Evolutionary conservation across 2,329 filamentous ascomycete species (phyloP).

Genomic region (Neofusicoccum parvum): DNA sequence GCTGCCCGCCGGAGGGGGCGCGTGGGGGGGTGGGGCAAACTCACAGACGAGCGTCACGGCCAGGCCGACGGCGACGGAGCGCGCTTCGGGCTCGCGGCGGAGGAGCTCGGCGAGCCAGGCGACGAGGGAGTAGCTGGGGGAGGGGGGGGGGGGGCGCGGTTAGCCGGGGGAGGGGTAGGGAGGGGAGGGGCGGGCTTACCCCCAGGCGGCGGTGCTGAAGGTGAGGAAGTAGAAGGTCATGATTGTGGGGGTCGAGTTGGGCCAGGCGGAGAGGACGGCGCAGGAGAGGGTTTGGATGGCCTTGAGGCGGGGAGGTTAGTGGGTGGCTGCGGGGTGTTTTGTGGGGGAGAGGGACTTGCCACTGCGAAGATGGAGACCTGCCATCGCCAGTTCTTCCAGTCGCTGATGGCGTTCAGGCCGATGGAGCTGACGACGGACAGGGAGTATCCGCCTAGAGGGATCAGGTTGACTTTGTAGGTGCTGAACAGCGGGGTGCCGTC

Average conservation of each 20-base stretch:
- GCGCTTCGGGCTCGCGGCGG: constrained; percentile 23
- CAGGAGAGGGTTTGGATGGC: constrained; percentile 10
- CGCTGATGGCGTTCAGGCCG: constrained; percentile 23
- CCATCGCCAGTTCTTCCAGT: constrained; percentile 24
- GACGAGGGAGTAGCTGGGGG: constrained; percentile 10
- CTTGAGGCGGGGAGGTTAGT: not conserved
- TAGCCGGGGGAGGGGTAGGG: no score
- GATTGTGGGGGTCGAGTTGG: constrained; percentile 11
- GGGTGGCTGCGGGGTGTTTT: no score
- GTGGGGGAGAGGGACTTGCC: not conserved
- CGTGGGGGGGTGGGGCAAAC: no score
- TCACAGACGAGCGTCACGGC: not conserved
- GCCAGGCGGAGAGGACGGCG: constrained; percentile 22
- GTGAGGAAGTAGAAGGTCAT: constrained; percentile 25
- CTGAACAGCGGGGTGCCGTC: constrained; percentile 21
- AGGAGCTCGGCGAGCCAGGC: constrained; percentile 24
- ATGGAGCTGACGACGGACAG: constrained; percentile 21
- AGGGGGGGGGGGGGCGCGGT: no score
- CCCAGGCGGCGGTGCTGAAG: constrained; percentile 22
- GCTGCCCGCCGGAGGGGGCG: no score
- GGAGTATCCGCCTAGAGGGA: constrained; percentile 24
- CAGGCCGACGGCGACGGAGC: constrained; percentile 21
- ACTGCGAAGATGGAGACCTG: constrained; percentile 22
- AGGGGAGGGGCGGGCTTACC: not conserved
- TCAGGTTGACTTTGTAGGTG: constrained; percentile 25